Percentiles rank a stretch among this genome's conserved stretches.
Conservation (phyloP, 352 stramenopile genomes). For the Phytophthora pistaciae region DNA sequence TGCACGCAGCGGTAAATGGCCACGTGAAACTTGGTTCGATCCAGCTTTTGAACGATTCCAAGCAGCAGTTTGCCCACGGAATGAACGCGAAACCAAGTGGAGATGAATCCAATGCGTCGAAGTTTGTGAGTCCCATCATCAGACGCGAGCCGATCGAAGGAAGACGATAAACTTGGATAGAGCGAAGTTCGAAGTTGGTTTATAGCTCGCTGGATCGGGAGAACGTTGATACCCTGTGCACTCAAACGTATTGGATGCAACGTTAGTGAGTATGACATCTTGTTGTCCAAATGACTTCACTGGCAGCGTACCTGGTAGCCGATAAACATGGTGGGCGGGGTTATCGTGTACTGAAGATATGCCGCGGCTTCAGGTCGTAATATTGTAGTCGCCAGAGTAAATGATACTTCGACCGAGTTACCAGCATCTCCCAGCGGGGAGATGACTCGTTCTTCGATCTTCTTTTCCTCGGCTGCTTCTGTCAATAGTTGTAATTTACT, state of each 20-base stretch:
- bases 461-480: background rate
- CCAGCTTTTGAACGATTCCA: slow-evolving; percentile 57
- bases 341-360: slow-evolving; percentile 70
- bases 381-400: background rate
- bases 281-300: background rate
- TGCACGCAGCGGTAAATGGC: slow-evolving; percentile 61
- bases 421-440: slow-evolving; percentile 27
- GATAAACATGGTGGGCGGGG: slow-evolving; percentile 71
- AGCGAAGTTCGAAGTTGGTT: slow-evolving; percentile 38
- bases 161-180: slow-evolving; percentile 46
- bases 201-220: slow-evolving; percentile 44
- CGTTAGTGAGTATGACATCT: background rate
- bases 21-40: slow-evolving; percentile 62
- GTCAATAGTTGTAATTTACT: slow-evolving; percentile 16
- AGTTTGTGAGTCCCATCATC: slow-evolving; percentile 7
- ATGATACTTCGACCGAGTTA: background rate
- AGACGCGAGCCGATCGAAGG: slow-evolving; percentile 11
- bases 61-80: slow-evolving; percentile 74
- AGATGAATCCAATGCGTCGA: slow-evolving; percentile 64
- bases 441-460: slow-evolving; percentile 23
- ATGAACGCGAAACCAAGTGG: slow-evolving; percentile 71
- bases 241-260: background rate
- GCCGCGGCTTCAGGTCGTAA: slow-evolving; percentile 44
- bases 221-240: slow-evolving; percentile 42
- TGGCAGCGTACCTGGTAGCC: slow-evolving; percentile 58